phyloP scores from a whole-genome alignment of 2,329 filamentous ascomycete species.

The Byssochlamys sp. region DNA sequence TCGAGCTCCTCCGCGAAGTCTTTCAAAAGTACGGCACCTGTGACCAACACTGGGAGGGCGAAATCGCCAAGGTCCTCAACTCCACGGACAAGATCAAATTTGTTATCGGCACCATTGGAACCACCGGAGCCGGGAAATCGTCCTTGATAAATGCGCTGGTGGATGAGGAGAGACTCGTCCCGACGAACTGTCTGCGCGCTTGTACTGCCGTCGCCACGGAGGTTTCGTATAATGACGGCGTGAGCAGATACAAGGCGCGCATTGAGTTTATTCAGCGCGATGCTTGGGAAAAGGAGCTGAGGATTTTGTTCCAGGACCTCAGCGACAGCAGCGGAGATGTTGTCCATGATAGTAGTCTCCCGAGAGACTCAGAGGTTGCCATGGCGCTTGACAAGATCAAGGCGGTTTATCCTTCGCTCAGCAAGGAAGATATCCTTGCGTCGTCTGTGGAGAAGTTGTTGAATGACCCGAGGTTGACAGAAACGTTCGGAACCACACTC shows the following conservation, averaged over 20 bases:
- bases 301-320: neutral
- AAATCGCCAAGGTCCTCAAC: neutral
- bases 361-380: neutral
- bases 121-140: neutral
- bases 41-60: neutral
- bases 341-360: neutral
- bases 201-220: neutral
- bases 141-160: neutral
- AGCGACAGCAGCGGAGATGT: neutral
- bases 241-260: slow-evolving; percentile 44
- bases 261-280: slow-evolving; percentile 46
- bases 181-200: neutral
- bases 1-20: neutral
- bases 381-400: slow-evolving; percentile 12
- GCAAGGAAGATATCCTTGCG: slow-evolving; percentile 32
- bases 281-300: neutral
- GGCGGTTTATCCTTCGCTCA: slow-evolving; percentile 27
- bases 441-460: slow-evolving; percentile 35
- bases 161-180: neutral
- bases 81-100: neutral
- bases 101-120: slow-evolving; percentile 53
- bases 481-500: slow-evolving; percentile 40
- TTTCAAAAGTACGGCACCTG: neutral
- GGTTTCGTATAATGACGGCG: slow-evolving; percentile 33
- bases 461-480: slow-evolving; percentile 27